These are phyloP conservation scores for Pseudogymnoascus sp. DNA, from an alignment of 2,329 filamentous ascomycete genomes.

Conservation along the genomic window DNA sequence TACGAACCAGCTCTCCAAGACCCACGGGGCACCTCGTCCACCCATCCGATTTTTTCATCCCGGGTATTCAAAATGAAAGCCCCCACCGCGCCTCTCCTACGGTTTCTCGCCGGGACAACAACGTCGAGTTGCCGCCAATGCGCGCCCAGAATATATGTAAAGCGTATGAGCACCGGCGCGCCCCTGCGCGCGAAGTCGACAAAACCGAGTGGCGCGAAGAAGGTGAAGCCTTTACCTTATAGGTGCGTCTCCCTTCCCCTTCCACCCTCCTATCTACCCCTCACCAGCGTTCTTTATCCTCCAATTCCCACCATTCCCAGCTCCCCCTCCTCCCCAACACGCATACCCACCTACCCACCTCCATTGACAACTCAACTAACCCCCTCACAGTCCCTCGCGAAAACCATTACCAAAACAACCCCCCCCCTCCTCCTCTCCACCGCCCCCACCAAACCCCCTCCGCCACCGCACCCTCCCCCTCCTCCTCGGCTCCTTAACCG, in stretches of 20 bases:
- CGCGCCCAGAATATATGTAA: neutral
- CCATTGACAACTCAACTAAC: neutral
- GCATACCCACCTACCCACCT: neutral
- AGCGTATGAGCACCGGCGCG: neutral
- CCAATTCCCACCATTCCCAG: neutral
- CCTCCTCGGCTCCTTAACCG: slow-evolving; percentile 18
- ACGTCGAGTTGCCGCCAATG: neutral
- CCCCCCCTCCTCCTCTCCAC: neutral
- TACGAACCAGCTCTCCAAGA: neutral
- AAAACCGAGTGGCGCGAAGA: neutral
- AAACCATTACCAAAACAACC: neutral
- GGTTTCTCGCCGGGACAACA: neutral
- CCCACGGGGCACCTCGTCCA: neutral
- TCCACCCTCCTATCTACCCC: neutral
- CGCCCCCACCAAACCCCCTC: slow-evolving; percentile 17
- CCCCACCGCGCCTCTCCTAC: neutral
- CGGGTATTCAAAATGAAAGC: neutral
- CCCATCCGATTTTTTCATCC: neutral
- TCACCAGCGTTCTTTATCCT: neutral
- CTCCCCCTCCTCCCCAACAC: neutral
- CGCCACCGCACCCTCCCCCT: slow-evolving; percentile 21
- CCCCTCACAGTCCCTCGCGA: neutral
- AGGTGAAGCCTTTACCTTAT: neutral
- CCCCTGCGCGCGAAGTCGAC: neutral
- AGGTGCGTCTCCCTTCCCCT: neutral